These are phyloP conservation scores for Osmanthus fragrans DNA, from an alignment of 257 asterid species.

Conservation along the genomic window DNA sequence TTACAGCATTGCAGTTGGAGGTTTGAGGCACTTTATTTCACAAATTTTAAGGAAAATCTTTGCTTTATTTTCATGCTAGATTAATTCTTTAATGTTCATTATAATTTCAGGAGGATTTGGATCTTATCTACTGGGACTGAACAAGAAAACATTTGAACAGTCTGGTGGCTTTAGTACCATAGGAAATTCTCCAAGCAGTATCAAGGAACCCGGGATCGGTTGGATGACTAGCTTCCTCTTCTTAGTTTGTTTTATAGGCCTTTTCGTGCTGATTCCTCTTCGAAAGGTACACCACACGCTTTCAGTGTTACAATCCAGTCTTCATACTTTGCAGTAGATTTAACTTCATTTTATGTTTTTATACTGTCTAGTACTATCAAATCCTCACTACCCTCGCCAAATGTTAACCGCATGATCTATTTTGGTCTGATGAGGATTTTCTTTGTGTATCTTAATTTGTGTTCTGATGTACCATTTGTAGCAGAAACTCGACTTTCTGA, in stretches of 20 bases:
- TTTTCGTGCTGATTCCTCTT: constrained; percentile 85
- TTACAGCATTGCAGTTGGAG: constrained; percentile 78
- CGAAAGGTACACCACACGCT: constrained; percentile 48
- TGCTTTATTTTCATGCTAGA: not conserved
- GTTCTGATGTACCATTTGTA: constrained; percentile 3
- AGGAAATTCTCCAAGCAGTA: constrained; percentile 67
- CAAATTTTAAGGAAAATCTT: not conserved
- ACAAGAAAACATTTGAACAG: constrained; percentile 66
- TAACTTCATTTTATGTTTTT: not conserved
- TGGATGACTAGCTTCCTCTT: constrained; percentile 81
- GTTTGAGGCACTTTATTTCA: constrained; percentile 17
- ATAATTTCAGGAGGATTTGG: constrained; percentile 76
- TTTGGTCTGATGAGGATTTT: not conserved
- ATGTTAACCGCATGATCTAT: not conserved
- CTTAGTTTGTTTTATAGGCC: constrained; percentile 77
- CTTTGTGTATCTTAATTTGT: not conserved
- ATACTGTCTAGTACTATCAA: not conserved
- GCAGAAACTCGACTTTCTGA: constrained; percentile 11
- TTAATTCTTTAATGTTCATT: not conserved
- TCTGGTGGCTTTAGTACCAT: constrained; percentile 52
- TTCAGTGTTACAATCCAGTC: no score
- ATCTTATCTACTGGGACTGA: constrained; percentile 72
- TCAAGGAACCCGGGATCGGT: constrained; percentile 74
- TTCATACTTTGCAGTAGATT: no score
- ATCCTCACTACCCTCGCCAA: no score